Evolutionary conservation across 192 early-diverging fungal genomes (phyloP).

Genomic region (Chytriomyces hyalinus): DNA sequence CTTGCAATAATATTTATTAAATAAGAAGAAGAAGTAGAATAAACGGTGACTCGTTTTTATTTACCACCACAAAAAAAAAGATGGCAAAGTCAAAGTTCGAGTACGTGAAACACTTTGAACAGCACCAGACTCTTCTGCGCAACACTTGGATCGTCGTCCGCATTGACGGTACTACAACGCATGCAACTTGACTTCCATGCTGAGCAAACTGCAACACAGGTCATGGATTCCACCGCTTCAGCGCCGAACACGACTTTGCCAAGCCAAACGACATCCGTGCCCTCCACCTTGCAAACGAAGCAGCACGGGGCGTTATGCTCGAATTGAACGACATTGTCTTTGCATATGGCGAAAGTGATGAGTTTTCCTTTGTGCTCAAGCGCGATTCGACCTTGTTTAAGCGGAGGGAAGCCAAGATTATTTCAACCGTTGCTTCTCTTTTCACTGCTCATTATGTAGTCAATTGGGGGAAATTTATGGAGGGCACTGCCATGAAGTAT

Average conservation of each 20-base stretch:
- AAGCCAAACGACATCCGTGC: constrained; percentile 82
- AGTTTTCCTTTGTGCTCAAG: constrained; percentile 84
- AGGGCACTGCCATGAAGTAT: constrained; percentile 66
- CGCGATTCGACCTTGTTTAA: constrained; percentile 69
- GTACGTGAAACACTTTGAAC: constrained; percentile 90
- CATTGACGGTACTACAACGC: constrained; percentile 64
- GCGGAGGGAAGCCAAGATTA: constrained; percentile 80
- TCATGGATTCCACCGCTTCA: constrained; percentile 89
- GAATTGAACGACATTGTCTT: constrained; percentile 63
- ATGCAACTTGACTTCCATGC: neutral
- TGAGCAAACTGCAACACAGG: constrained; percentile 49
- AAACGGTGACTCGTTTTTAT: no score
- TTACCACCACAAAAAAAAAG: neutral
- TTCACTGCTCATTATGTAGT: constrained; percentile 89
- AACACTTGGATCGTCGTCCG: constrained; percentile 91
- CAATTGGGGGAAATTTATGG: constrained; percentile 79
- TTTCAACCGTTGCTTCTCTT: constrained; percentile 77
- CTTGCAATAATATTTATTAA: no score
- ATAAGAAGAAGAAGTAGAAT: no score
- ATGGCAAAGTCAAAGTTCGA: constrained; percentile 96
- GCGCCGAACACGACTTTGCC: constrained; percentile 69
- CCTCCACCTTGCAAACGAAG: constrained; percentile 82
- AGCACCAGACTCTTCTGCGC: constrained; percentile 73
- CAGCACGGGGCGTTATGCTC: constrained; percentile 70
- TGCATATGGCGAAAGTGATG: constrained; percentile 90